Evolutionary conservation across 2,329 filamentous ascomycete species (phyloP).

Genomic region (Helminthosporium solani): DNA sequence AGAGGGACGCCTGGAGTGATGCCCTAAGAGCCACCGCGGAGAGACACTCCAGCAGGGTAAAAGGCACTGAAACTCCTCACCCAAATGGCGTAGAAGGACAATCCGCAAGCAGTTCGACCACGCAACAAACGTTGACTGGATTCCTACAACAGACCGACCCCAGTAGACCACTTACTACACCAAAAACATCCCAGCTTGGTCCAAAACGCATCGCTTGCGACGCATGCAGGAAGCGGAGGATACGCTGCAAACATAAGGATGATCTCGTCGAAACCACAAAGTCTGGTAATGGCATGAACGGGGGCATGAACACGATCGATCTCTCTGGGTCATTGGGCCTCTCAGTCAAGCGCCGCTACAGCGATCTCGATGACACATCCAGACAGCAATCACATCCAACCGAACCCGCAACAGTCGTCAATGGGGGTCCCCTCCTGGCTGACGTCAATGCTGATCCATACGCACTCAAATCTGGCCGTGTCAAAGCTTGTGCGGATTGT

Average conservation of each 20-base stretch:
- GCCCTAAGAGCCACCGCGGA: conserved; percentile 48
- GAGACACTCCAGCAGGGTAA: conserved; percentile 42
- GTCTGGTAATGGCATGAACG: conserved; percentile 14
- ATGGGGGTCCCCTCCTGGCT: conserved; percentile 35
- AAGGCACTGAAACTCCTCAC: conserved; percentile 19
- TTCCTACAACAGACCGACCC: conserved; percentile 40
- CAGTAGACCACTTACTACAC: conserved; percentile 48
- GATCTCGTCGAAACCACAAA: conserved; percentile 44
- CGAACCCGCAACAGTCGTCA: conserved; percentile 20
- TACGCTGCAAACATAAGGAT: conserved; percentile 65
- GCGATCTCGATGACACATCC: conserved; percentile 24
- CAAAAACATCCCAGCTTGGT: conserved; percentile 59
- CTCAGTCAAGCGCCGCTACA: conserved; percentile 36
- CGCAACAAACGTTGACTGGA: conserved; percentile 35
- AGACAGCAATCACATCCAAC: conserved; percentile 8
- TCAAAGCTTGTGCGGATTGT: conserved; percentile 66
- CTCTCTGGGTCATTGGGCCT: conserved; percentile 34
- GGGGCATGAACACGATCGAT: conserved; percentile 33
- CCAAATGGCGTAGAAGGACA: conserved; percentile 16
- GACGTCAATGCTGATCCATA: conserved; percentile 41
- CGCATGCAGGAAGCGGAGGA: conserved; percentile 61
- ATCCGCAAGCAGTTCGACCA: conserved; percentile 13
- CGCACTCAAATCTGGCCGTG: conserved; percentile 58
- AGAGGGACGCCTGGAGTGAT: conserved; percentile 53
- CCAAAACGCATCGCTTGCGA: conserved; percentile 64